Conservation (phyloP, 768 basidiomycete species). For the Auricularia heimuer region DNA sequence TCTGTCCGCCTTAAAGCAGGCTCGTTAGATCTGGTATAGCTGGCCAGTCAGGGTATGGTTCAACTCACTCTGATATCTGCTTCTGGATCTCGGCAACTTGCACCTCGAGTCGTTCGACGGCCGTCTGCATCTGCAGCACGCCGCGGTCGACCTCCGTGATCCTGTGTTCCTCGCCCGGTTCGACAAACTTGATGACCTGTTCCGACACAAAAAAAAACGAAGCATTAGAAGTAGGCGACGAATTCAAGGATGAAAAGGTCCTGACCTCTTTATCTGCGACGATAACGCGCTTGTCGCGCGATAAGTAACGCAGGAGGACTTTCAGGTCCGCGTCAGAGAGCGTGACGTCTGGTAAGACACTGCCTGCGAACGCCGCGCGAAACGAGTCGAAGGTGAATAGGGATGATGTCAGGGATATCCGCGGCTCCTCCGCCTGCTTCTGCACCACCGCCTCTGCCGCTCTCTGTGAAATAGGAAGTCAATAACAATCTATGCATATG, state of each 20-base stretch:
- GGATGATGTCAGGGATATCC: constrained; percentile 43
- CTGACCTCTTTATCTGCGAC: constrained; percentile 60
- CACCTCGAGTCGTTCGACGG: constrained; percentile 51
- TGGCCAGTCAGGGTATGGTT: neutral
- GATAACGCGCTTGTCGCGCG: constrained; percentile 60
- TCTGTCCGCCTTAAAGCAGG: constrained; percentile 43
- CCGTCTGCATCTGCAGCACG: constrained; percentile 68
- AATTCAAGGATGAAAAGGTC: neutral
- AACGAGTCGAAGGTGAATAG: constrained; percentile 58
- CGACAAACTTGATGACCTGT: constrained; percentile 77
- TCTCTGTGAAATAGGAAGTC: constrained; percentile 9
- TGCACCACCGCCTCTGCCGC: constrained; percentile 51
- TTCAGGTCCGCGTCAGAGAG: constrained; percentile 56
- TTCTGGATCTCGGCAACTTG: constrained; percentile 62
- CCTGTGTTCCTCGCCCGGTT: constrained; percentile 27
- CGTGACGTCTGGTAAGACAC: constrained; percentile 27
- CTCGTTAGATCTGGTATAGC: neutral
- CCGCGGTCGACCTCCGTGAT: constrained; percentile 77
- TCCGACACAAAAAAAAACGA: neutral
- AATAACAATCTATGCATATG: neutral
- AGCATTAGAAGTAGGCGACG: neutral
- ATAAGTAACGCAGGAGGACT: constrained; percentile 66
- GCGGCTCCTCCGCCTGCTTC: constrained; percentile 31
- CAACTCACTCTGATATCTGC: constrained; percentile 57
- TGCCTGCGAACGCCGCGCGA: constrained; percentile 42